Evolutionary conservation across 306 rosid genomes (phyloP), one percentile per base, ranked within the genome.

Genomic region (Rosa rugosa): DNA sequence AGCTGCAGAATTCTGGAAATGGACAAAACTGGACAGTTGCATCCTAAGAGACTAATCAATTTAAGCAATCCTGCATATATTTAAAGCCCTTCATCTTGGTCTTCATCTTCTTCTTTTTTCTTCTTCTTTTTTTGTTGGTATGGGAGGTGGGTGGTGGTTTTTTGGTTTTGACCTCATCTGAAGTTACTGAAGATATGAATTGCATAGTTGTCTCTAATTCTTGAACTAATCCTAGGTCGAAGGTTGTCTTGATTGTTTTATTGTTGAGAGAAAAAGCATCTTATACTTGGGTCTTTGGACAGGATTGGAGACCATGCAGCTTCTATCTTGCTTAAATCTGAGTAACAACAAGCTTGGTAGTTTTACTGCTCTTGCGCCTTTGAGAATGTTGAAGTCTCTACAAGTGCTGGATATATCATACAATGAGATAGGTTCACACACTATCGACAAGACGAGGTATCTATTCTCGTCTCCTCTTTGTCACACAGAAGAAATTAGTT

Each of bases 221-320:
- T 38, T 5, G 11, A 72, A 41, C n/a, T 46, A 27, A 56, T 11
- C 50, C 59, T 31, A 13, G 42, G 69, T 42, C 25, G 1, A 38
- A 17, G 12, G 51, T 34, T 41, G 25, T 27, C 27, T 60, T 22
- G 27, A 25, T 81, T 80, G 60, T 59, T 70, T 69, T 36, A 51
- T 42, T 18, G 5, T 42, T 49, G 53, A 59, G 50, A 56, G 16
- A 23, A n/a, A 73, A 47, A 79, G 14, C 27, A 69, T 60, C 81
- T 85, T 69, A 54, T 66, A 17, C 77, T 82, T 73, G 63, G 71
- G 57, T 71, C 49, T 82, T 79, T 83, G 83, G 72, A 87, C 87
- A 95, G 99, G 98, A 50, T 78, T 95, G 91, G 97, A 93, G 86
- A 91, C 93, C 59, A 78, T 95, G 96, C 98, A 91, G 81, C 97